A percentile compares a stretch with the other conserved stretches of the same genome.
Evolutionary conservation across 495 filamentous ascomycete genomes (phyloP).

Genomic region (Pyrenula massariospora): DNA sequence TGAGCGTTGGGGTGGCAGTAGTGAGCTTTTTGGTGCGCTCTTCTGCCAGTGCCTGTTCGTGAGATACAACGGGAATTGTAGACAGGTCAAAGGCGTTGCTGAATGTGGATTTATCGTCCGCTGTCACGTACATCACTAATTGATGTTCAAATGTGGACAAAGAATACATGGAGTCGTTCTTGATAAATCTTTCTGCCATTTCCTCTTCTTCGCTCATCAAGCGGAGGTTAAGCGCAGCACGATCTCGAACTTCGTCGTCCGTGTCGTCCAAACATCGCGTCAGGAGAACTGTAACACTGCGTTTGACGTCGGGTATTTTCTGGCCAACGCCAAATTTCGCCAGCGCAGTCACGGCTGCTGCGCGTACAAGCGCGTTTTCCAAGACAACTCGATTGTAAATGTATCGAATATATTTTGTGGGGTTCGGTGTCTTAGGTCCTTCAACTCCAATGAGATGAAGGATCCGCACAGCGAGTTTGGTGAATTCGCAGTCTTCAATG

Average conservation of each 20-base stretch:
- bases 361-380: slow-evolving; percentile 92
- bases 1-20: slow-evolving; percentile 83
- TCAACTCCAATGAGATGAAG: slow-evolving; percentile 88
- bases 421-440: slow-evolving; percentile 88
- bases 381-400: slow-evolving; percentile 98
- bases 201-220: slow-evolving; percentile 83
- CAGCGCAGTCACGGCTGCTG: slow-evolving; percentile 87
- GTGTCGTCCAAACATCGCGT: slow-evolving; percentile 92
- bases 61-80: slow-evolving; percentile 84
- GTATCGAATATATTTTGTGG: slow-evolving; percentile 97
- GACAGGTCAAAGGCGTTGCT: slow-evolving; percentile 77
- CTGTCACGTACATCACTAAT: slow-evolving; percentile 94
- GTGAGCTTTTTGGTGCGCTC: slow-evolving; percentile 94
- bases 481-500: slow-evolving; percentile 99
- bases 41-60: slow-evolving; percentile 94
- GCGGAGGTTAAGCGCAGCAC: slow-evolving; percentile 82
- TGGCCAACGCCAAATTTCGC: slow-evolving; percentile 97
- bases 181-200: slow-evolving; percentile 71
- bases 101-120: slow-evolving; percentile 75
- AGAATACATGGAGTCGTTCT: slow-evolving; percentile 81
- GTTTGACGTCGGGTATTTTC: slow-evolving; percentile 92
- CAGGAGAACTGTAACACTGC: slow-evolving; percentile 83
- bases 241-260: slow-evolving; percentile 95
- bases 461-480: slow-evolving; percentile 91
- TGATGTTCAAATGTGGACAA: slow-evolving; percentile 95